Base-by-base conservation (phyloP, 352 stramenopile species). In the Synura sp. region DNA sequence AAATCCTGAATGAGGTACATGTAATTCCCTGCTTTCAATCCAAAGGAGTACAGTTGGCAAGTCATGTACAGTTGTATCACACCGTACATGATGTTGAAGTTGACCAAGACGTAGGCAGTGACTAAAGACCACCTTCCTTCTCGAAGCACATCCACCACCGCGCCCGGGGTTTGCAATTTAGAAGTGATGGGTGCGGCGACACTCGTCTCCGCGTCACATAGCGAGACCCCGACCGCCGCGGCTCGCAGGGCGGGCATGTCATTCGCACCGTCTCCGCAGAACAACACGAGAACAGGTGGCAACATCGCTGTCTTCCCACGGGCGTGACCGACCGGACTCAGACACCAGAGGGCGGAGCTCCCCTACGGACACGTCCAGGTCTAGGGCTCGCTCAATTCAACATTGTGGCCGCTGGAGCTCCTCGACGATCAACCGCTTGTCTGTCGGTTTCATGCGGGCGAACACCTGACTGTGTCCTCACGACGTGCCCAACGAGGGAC, bases 181-280 rank as follows among this genome's bases (percentile, higher is more conserved):
- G 63, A 75, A 15, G 63, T 75, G 14, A 75, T 75, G 9, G 63
- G 63, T 9, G 63, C 63, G 15, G 63, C 63, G n/a, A 75, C 63
- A 55, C 63, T 75, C 3, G 63, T 75, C 33, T 75, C 63, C 2
- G 32, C 63, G 15, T 75, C 63, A 55, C 63, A 75, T 5, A 75
- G 32, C 9, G 31, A 53, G 17, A 75, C 14, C 3, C 63, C 63
- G 1, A 75, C 63, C 3, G 63, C 53, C 12, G 63, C 27, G 22
- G 32, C 32, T 7, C 63, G 27, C 14, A 75, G 33, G 12, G 63
- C 63, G 9, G 25, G 9, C 63, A 75, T 75, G 34, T 75, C 63
- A 55, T 75, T 75, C 2, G 63, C 63, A 22, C 63, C 63, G 33
- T 75, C 63, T 31, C 63, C 63, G 53, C 63, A 75, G 22, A 75